Conservation (phyloP, 2,329 filamentous ascomycete genomes). For the Aspergillus transmontanensis region DNA sequence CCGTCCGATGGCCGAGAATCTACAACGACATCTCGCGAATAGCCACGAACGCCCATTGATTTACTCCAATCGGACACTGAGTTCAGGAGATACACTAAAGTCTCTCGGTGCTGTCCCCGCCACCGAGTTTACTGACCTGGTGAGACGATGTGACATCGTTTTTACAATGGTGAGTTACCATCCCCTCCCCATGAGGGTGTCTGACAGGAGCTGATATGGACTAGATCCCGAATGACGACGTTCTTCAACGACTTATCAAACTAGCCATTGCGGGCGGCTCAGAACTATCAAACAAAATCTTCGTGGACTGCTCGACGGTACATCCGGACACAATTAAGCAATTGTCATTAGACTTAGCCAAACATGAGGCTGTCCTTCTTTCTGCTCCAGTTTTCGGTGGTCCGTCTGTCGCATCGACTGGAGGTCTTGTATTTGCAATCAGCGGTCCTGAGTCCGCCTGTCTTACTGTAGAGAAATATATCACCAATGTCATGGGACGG, state of each 20-base stretch:
- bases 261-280: not conserved
- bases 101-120: not conserved
- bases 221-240: not conserved
- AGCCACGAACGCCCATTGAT: not conserved
- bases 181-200: not conserved
- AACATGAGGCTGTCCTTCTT: not conserved
- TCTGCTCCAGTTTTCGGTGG: not conserved
- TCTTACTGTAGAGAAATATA: not conserved
- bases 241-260: not conserved
- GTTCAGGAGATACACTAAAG: not conserved
- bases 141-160: not conserved
- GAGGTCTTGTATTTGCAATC: not conserved
- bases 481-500: not conserved
- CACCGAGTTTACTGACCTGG: not conserved
- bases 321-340: not conserved
- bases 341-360: not conserved
- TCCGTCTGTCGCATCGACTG: not conserved
- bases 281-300: not conserved
- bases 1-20: constrained; percentile 52
- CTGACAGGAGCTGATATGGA: not conserved
- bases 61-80: not conserved
- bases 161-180: not conserved
- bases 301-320: not conserved
- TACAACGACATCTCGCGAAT: constrained; percentile 46
- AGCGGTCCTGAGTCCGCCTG: not conserved